These are phyloP conservation scores for Elaeis guineensis DNA, from an alignment of 176 grass and related monocot genomes.

Conservation along the genomic window DNA sequence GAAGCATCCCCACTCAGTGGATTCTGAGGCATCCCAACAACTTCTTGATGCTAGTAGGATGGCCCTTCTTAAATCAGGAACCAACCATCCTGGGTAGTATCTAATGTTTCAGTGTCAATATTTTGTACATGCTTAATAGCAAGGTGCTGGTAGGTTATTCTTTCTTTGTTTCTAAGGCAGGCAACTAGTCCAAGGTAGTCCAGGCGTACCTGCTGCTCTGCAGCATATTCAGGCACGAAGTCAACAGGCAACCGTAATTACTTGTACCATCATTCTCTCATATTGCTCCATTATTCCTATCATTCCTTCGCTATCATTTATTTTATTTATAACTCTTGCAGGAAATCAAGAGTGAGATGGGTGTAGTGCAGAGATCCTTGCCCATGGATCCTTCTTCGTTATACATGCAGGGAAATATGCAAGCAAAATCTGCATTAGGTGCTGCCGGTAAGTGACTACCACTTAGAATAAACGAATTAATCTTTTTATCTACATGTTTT, in stretches of 20 bases:
- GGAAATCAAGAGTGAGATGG: slow-evolving; percentile 67
- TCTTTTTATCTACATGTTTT: slow-evolving; percentile 8
- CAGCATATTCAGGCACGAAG: slow-evolving; percentile 69
- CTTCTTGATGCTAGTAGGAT: slow-evolving; percentile 60
- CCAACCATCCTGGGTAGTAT: slow-evolving; percentile 55
- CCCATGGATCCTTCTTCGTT: slow-evolving; percentile 58
- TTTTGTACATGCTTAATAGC: slow-evolving; percentile 11
- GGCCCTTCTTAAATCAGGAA: slow-evolving; percentile 52
- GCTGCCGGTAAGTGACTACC: slow-evolving; percentile 50
- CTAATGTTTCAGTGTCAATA: neutral
- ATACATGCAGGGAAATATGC: slow-evolving; percentile 53
- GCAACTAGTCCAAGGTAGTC: slow-evolving; percentile 43
- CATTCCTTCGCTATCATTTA: slow-evolving; percentile 2
- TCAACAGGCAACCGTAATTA: slow-evolving; percentile 49
- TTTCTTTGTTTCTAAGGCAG: slow-evolving; percentile 23
- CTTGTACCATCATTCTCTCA: slow-evolving; percentile 10
- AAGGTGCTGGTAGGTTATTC: slow-evolving; percentile 4
- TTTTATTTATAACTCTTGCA: slow-evolving; percentile 25
- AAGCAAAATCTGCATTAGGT: slow-evolving; percentile 60
- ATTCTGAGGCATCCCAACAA: slow-evolving; percentile 62
- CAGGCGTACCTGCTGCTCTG: slow-evolving; percentile 36
- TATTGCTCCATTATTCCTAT: no score
- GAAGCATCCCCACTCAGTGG: slow-evolving; percentile 51
- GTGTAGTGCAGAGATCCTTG: slow-evolving; percentile 56
- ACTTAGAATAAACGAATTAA: neutral